Evolutionary conservation across 192 early-diverging fungal genomes (phyloP).

Genomic region (Backusella parvicylindrica): DNA sequence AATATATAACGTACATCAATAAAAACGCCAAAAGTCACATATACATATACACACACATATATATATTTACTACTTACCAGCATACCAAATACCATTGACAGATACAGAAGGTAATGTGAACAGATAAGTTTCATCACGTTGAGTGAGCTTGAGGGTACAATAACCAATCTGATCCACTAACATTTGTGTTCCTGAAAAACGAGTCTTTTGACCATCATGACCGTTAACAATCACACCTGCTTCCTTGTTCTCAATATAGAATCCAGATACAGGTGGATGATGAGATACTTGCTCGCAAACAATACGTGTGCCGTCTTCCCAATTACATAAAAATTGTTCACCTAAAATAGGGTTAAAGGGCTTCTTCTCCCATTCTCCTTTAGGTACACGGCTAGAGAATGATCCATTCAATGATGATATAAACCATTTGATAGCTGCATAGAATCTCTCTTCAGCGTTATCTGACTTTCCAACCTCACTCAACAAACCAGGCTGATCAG

Average conservation of each 20-base stretch:
- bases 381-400: conserved; percentile 67
- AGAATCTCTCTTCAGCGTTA: conserved; percentile 61
- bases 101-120: conserved; percentile 73
- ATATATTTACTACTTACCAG: conserved; percentile 10
- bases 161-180: conserved; percentile 78
- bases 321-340: conserved; percentile 61
- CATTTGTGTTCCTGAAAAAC: conserved; percentile 71
- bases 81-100: conserved; percentile 69
- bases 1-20: neutral
- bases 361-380: conserved; percentile 66
- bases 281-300: conserved; percentile 70
- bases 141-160: conserved; percentile 58
- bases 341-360: conserved; percentile 73
- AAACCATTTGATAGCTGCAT: conserved; percentile 75
- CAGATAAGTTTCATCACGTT: conserved; percentile 62
- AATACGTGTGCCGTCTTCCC: conserved; percentile 58
- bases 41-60: no score
- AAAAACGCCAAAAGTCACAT: neutral
- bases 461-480: conserved; percentile 51
- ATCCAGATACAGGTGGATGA: conserved; percentile 69
- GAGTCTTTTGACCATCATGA: conserved; percentile 68
- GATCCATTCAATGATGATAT: conserved; percentile 78
- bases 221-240: conserved; percentile 59
- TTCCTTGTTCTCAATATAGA: conserved; percentile 60
- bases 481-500: conserved; percentile 49